Evolutionary conservation across 257 asterid species (phyloP), one percentile per base, ranked within the genome.

Genomic region (Cordia subcordata): DNA sequence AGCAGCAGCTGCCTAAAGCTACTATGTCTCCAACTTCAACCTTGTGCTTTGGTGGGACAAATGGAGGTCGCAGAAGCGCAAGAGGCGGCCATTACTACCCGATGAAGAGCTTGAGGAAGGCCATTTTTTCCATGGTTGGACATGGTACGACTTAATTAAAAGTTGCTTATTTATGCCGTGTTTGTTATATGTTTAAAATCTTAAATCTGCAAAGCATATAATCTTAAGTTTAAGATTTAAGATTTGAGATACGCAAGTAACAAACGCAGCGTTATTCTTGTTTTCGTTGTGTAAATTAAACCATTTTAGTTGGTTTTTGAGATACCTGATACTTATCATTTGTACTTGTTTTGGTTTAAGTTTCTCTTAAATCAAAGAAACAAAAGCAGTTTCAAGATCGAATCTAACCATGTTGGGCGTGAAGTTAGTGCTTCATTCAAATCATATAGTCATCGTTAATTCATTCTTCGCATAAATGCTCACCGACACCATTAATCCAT

Each of bases 21-120:
- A 27, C 5, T 22, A n/a, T n/a, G n/a, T 15, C n/a, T 20, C 57
- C 11, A 4, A 21, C 57, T 22, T 0, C 27, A 8, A 10, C 33
- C 10, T 53, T 53, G 4, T 53, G 57, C n/a, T 53, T 22, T 53
- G 57, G 57, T 22, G 14, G 14, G 0, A 22, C 4, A 53, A 53
- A 1, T 1, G 39, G 18, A 49, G 10, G 5, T 19, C 21, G 21
- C 21, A 49, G 53, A n/a, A 22, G 14, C 8, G 3, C 17, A 0
- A 21, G 57, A 21, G 57, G 27, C n/a, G 57, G 27, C n/a, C 47
- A 63, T 45, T 27, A 27, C 35, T 45, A 56, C 35, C 65, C 69
- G 6, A 65, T 62, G 57, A 53, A 23, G 57, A 53, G 17, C 57
- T 53, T 53, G 8, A 53, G 38, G 21, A 53, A 22, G 37, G 57